These are phyloP conservation scores for Pleurozium schreberi DNA, from an alignment of 225 moss, liverwort and hornwort genomes.

Conservation along the genomic window DNA sequence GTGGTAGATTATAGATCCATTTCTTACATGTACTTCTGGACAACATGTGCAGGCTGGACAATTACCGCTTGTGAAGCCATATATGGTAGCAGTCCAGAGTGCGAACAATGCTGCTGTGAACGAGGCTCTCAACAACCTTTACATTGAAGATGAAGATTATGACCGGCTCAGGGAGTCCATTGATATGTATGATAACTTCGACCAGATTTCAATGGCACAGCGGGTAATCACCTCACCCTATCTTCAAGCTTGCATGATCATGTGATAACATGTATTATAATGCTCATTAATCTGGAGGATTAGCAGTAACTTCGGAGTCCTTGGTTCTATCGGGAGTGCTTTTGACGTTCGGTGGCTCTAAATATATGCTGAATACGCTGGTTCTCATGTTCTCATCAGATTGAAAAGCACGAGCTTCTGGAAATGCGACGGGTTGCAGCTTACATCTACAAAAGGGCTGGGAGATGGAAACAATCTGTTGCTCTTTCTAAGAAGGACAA, in stretches of 20 bases:
- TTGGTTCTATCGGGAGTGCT: not conserved
- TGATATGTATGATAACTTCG: conserved; percentile 98
- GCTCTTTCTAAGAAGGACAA: conserved; percentile 98
- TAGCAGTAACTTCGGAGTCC: not conserved
- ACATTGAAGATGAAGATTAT: conserved; percentile 97
- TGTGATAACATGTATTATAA: not conserved
- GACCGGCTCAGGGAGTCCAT: conserved; percentile 93
- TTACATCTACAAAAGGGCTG: conserved; percentile 98
- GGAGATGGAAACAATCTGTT: conserved; percentile 97
- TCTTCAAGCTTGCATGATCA: not conserved
- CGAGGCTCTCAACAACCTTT: conserved; percentile 90
- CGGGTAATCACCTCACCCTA: conserved; percentile 38
- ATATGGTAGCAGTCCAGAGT: conserved; percentile 96
- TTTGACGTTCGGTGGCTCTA: not conserved
- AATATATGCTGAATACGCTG: not conserved
- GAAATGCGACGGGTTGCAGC: conserved; percentile 98
- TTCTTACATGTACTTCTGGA: not conserved
- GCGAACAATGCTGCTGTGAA: conserved; percentile 89
- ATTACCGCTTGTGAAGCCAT: conserved; percentile 92
- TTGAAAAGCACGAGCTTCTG: conserved; percentile 95
- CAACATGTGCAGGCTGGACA: conserved; percentile 67
- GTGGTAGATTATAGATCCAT: not conserved
- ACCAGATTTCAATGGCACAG: conserved; percentile 95
- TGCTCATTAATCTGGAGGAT: not conserved
- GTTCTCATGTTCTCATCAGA: conserved; percentile 16